Evolutionary conservation across 345 rosid species (phyloP).

Genomic region (Camelina neglecta): DNA sequence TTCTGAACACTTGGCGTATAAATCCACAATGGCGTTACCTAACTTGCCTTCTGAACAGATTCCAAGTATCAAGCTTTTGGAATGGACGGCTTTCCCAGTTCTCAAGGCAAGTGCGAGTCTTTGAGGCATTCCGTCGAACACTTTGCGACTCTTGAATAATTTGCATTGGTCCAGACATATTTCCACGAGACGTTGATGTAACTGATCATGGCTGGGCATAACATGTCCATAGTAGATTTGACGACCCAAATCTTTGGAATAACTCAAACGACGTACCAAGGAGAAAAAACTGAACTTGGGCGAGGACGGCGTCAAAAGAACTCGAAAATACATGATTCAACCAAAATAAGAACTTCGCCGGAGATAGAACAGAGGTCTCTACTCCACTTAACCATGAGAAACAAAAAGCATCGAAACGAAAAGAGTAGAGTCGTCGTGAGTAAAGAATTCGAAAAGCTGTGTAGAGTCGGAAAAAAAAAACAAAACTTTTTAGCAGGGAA

Average conservation of each 20-base stretch:
- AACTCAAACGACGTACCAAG: conserved; percentile 41
- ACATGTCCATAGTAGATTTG: background rate
- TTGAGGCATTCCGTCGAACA: conserved; percentile 79
- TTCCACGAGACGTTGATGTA: conserved; percentile 44
- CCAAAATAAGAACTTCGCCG: conserved; percentile 3
- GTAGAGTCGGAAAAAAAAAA: background rate
- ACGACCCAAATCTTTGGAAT: conserved; percentile 36
- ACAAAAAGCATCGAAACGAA: conserved; percentile 15
- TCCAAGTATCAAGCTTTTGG: conserved; percentile 57
- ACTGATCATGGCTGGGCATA: conserved; percentile 21
- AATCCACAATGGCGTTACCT: conserved; percentile 70
- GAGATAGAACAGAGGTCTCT: conserved; percentile 13
- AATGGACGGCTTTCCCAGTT: conserved; percentile 58
- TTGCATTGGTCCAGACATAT: conserved; percentile 58
- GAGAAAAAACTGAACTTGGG: conserved; percentile 23
- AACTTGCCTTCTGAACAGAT: conserved; percentile 54
- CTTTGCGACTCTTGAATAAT: conserved; percentile 49
- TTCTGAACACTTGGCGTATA: conserved; percentile 77
- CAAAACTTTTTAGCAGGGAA: background rate
- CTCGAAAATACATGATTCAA: conserved; percentile 33
- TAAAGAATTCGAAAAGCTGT: conserved; percentile 16
- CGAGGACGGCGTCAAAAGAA: conserved; percentile 4
- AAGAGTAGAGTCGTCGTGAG: conserved; percentile 24
- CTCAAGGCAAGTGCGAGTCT: conserved; percentile 47
- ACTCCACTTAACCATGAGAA: conserved; percentile 26